These are phyloP conservation scores for Wallacemonas sp. DNA, from an alignment of 208 protist genomes.

Conservation along the genomic window DNA sequence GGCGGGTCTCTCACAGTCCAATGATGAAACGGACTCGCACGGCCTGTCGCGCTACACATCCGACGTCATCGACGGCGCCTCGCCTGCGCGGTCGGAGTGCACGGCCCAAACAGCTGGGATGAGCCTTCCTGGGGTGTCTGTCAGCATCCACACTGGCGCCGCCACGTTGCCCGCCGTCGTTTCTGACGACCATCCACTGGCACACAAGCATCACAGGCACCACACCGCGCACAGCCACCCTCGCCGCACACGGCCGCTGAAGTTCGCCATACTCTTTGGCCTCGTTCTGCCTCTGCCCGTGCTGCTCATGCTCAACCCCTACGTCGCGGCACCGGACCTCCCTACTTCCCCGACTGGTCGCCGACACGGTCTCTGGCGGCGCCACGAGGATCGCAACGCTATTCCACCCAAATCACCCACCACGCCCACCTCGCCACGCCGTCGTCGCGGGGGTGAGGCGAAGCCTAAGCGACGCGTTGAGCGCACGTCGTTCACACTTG, in stretches of 20 bases:
- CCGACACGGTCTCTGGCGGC: slow-evolving; percentile 9
- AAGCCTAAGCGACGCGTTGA: neutral
- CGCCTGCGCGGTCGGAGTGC: too few relatives aligned
- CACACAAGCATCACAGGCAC: too few relatives aligned
- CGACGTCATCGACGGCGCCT: too few relatives aligned
- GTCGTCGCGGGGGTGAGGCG: neutral
- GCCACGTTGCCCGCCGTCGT: too few relatives aligned
- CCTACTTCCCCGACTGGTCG: too few relatives aligned
- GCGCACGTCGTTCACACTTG: neutral
- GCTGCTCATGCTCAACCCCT: slow-evolving; percentile 34
- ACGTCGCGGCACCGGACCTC: neutral
- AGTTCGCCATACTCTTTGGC: slow-evolving; percentile 41
- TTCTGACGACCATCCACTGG: too few relatives aligned
- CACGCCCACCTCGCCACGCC: neutral
- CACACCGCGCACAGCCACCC: too few relatives aligned
- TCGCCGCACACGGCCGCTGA: too few relatives aligned
- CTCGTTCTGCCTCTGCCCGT: slow-evolving; percentile 32
- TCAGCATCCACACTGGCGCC: too few relatives aligned
- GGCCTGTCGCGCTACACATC: neutral
- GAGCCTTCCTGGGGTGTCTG: too few relatives aligned
- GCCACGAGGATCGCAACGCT: too few relatives aligned
- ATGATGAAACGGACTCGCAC: neutral
- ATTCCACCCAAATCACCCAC: neutral
- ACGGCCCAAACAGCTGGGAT: too few relatives aligned
- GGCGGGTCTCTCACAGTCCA: neutral